Evolutionary conservation across 371 early-diverging fungal genomes (phyloP), one percentile per base, ranked within the genome.

Genomic region (Funneliformis caledonium): DNA sequence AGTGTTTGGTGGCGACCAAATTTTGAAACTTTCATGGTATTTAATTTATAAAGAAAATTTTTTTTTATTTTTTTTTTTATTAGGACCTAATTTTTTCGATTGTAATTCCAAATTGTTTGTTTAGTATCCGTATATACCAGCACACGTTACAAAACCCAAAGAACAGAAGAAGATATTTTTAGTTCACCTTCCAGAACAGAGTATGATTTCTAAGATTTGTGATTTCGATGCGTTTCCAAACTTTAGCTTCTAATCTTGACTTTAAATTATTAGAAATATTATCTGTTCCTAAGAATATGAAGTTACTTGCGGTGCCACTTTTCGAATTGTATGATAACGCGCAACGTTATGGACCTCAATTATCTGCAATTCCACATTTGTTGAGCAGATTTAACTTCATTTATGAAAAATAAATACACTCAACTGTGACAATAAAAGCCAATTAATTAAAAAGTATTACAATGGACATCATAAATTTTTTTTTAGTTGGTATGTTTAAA

Each of bases 311-410:
- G 10, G 94, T 96, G 2, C 96, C 96, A 2, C 86, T 96, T 26
- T 93, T 95, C 83, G 96, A 96, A 82, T 84, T 96, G 19, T 92
- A 94, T 83, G 94, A 94, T 68, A 95, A 95, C 81, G 86, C 92
- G 3, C 85, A 87, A 10, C 84, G 93, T 14, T 96, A 93, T 84
- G 96, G 96, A 2, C 88, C 91, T 8, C 94, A 94, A 82, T 81
- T 96, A 37, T 87, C 94, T 2, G 89, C 92, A 1, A 84, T 96
- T 73, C 93, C 96, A 8, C 91, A 91, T 81, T 83, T 93, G 75
- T 85, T 96, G 42, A 90, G 91, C 80, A 84, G 90, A 68, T 90
- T 88, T 79, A 83, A 88, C 50, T 90, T 88, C 79, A 81, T 83
- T 26, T 89, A 83, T 70, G 83, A 80, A 48, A 83, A 86, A 82